Percentiles rank a stretch among this genome's conserved stretches.
These are phyloP conservation scores for Xanthoparmelia taractica DNA, from an alignment of 495 filamentous ascomycete genomes.

Conservation along the genomic window DNA sequence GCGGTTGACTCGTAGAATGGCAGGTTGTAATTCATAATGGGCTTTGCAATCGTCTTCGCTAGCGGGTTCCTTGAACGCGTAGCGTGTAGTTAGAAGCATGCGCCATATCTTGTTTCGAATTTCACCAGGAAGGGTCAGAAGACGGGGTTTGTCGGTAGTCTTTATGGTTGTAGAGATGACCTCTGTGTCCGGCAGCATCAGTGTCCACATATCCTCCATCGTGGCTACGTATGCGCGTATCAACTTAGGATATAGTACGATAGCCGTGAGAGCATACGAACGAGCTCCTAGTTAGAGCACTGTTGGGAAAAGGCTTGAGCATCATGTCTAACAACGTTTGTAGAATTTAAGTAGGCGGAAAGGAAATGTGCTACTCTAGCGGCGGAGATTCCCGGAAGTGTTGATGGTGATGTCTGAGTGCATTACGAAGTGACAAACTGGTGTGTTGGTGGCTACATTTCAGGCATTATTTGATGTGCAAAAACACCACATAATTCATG, in stretches of 20 bases:
- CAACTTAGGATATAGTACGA: too few relatives aligned
- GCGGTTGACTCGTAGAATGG: neutral
- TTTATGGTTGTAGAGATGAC: neutral
- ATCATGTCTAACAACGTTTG: too few relatives aligned
- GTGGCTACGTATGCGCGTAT: neutral
- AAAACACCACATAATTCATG: neutral
- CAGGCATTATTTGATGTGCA: too few relatives aligned
- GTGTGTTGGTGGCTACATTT: too few relatives aligned
- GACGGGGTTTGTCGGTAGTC: neutral
- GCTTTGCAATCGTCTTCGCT: neutral
- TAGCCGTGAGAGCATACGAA: too few relatives aligned
- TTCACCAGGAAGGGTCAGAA: neutral
- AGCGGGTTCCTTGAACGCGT: neutral
- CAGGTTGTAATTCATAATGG: neutral
- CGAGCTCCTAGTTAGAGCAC: too few relatives aligned
- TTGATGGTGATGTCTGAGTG: too few relatives aligned
- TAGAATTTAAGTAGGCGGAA: too few relatives aligned
- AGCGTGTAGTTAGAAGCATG: neutral
- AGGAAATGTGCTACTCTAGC: too few relatives aligned
- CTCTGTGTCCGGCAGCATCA: neutral
- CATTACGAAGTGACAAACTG: neutral
- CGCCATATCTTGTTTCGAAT: neutral
- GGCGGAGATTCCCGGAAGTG: too few relatives aligned
- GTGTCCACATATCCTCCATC: neutral
- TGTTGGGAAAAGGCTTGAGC: too few relatives aligned